Evolutionary conservation across 371 early-diverging fungal species (phyloP), one percentile per base, ranked within the genome.

Genomic region (Capillidium heterosporum): DNA sequence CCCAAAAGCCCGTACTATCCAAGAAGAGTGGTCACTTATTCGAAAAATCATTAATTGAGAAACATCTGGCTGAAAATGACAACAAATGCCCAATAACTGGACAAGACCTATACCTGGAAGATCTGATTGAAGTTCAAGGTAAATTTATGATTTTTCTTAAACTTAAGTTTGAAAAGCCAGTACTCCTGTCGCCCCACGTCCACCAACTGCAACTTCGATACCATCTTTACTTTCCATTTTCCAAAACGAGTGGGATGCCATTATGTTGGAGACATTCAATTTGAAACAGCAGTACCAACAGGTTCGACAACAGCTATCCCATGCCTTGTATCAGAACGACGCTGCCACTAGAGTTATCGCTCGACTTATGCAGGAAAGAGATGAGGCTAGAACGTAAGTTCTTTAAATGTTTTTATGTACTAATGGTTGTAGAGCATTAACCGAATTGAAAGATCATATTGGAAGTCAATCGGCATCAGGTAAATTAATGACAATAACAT

Each of bases 291-390:
- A 93, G 68, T 85, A 92, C 66, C 82, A 87, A 64, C 82, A 87
- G 61, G 81, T 85, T 21, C 78, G 90, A 46, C 91, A 90, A 67
- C 94, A 95, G 62, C 73, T 95, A 35, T 80, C 88, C 40, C 86
- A 85, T 62, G 87, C 93, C 1, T 71, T 95, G 54, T 96, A 94
- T 65, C 91, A 94, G 67, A 81, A 89, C 61, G 96, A 95, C 65
- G 93, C 95, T 21, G 89, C 93, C 1, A 84, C 89, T 57, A 71
- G 96, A 57, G 96, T 95, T 7, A 86, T 95, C 69, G 95, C 94
- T 5, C 76, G 96, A 28, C 66, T 94, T 27, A 73, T 85, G 66
- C 80, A 81, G 62, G 93, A 94, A 65, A 80, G 91, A 43, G 91
- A 95, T 63, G 80, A 87, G 48, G 91, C 94, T 42, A 73, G 95